phyloP scores from a whole-genome alignment of 805 yeast species.

The Sugiyamaella americana region DNA sequence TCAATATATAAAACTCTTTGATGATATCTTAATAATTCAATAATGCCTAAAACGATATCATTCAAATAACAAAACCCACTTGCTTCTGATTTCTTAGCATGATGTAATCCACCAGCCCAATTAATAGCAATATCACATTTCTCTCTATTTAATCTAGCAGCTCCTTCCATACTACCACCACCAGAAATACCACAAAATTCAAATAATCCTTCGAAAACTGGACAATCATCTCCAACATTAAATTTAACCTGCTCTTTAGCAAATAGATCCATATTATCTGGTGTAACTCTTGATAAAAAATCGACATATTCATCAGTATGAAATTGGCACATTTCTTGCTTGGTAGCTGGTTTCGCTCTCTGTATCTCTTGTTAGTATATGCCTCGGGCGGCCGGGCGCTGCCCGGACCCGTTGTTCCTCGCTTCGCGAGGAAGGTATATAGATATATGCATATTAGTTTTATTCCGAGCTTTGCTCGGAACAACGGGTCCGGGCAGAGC shows the following conservation, averaged over 20 bases:
- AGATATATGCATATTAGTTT: too few species aligned
- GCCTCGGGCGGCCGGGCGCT: too few species aligned
- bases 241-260: slow-evolving; percentile 84
- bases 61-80: slow-evolving; percentile 93
- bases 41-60: slow-evolving; percentile 85
- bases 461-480: too few species aligned
- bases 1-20: slow-evolving; percentile 91
- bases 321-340: slow-evolving; percentile 96
- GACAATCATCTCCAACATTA: slow-evolving; percentile 96
- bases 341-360: slow-evolving; percentile 97
- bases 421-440: too few species aligned
- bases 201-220: slow-evolving; percentile 90
- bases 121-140: slow-evolving; percentile 91
- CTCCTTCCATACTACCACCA: slow-evolving; percentile 86
- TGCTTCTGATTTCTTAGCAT: slow-evolving; percentile 92
- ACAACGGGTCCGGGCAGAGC: too few species aligned
- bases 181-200: slow-evolving; percentile 85
- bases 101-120: slow-evolving; percentile 96
- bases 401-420: too few species aligned
- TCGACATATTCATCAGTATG: slow-evolving; percentile 97
- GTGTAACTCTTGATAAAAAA: slow-evolving; percentile 82
- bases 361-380: too few species aligned
- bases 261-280: slow-evolving; percentile 83
- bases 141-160: slow-evolving; percentile 78
- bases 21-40: slow-evolving; percentile 79